These are phyloP conservation scores for Brassica carinata DNA, from an alignment of 345 rosid species.

Conservation along the genomic window DNA sequence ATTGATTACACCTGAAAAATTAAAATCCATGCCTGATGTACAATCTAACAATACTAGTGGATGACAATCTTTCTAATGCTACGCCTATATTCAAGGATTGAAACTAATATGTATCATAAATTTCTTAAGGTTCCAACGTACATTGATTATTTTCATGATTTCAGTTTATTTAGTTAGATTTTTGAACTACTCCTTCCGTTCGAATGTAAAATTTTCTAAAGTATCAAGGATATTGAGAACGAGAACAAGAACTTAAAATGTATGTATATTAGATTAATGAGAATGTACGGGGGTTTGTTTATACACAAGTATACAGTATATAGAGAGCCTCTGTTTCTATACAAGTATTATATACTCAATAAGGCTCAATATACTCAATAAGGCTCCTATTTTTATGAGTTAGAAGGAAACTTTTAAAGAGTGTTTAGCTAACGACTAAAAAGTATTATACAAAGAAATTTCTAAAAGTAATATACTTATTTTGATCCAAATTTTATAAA, in stretches of 20 bases:
- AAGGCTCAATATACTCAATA: neutral
- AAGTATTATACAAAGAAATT: neutral
- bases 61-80: constrained; percentile 27
- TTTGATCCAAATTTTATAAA: neutral
- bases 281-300: neutral
- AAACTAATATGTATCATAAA: constrained; percentile 13
- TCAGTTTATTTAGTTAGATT: neutral
- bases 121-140: neutral
- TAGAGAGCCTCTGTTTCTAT: neutral
- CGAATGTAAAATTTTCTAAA: no score
- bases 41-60: neutral
- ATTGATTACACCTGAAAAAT: constrained; percentile 23
- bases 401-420: neutral
- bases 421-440: neutral
- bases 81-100: constrained; percentile 42
- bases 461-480: neutral
- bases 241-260: neutral
- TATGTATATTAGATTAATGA: neutral
- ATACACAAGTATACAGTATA: neutral
- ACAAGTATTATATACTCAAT: no score
- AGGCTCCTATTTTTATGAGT: neutral
- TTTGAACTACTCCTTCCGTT: neutral
- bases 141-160: constrained; percentile 6
- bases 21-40: neutral
- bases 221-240: neutral